Base-by-base conservation (phyloP, 345 rosid genomes). In the Gossypium thurberi region DNA sequence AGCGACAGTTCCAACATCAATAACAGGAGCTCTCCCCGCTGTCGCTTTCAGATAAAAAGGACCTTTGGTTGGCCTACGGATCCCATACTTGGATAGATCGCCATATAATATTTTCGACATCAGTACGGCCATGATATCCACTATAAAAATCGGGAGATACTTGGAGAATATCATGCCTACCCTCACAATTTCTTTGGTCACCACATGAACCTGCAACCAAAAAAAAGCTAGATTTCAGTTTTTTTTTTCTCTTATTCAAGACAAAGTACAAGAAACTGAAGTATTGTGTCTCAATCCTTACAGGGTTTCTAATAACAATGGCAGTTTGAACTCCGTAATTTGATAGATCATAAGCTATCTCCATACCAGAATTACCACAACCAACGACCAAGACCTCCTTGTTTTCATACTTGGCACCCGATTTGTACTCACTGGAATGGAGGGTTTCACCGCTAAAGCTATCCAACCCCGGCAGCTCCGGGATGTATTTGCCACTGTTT, bases 171-270 rank as follows among this genome's bases (percentile, higher is more conserved):
- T 43, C 87, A 86, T 82, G 37, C 80, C 81, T 0, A 77, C 10
- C 47, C 65, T 17, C 40, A 86, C 80, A 18, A 82, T 81, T 8
- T 70, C 74, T 72, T 79, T 81, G 42, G 77, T 78, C 13, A 82
- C 37, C 52, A 85, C 76, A 21, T 85, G 87, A 17, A 82, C 72
- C 87, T 79, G 37, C 33, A 50, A 50, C n/a, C 50, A 26, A 3
- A 50, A 51, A 15, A 62, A 17, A 26, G 18, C 12, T n/a, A 37
- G 21, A 62, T 59, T 53, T 12, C 17, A 48, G 17, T 50, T 14
- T 50, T 5, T 12, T 25, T 33, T 33, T 5, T 51, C 6, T 15
- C 7, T 2, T 51, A 2, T 5, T 55, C 18, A 15, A 15, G 8
- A 15, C 42, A 61, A 61, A 33, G 14, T 33, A 17, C 20, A 56